Evolutionary conservation across 148 eudicot species (phyloP).

Genomic region (Arctostaphylos glauca): DNA sequence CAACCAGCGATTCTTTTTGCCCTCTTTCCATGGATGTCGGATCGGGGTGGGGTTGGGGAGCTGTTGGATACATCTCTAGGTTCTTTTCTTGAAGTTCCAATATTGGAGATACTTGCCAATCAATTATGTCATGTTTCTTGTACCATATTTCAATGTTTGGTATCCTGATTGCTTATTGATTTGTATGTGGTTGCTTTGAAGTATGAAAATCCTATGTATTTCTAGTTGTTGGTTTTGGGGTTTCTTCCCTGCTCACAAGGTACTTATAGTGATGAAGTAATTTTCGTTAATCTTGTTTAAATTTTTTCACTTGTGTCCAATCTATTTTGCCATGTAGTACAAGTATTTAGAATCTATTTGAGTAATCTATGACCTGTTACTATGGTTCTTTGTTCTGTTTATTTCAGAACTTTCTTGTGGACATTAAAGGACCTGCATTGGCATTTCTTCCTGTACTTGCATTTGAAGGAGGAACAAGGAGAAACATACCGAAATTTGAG

Average conservation of each 20-base stretch:
- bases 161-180: not conserved
- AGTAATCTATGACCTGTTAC: not conserved
- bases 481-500: conserved; percentile 93
- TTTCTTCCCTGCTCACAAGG: not conserved
- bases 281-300: not conserved
- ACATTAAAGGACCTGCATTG: conserved; percentile 88
- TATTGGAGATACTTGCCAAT: not conserved
- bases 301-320: not conserved
- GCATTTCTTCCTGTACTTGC: conserved; percentile 91
- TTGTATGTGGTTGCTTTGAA: not conserved
- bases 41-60: not conserved
- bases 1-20: not conserved
- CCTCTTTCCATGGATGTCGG: not conserved
- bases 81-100: not conserved
- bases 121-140: not conserved
- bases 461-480: conserved; percentile 97
- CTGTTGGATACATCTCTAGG: not conserved
- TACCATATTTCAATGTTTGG: not conserved
- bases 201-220: not conserved
- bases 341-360: not conserved
- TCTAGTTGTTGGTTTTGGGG: not conserved
- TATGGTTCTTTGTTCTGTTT: conserved; percentile 6
- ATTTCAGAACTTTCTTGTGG: conserved; percentile 84
- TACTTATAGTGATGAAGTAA: not conserved
- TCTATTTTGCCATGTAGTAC: not conserved